Conservation (phyloP, 2,329 filamentous ascomycete species). For the Setomelanomma holmii region DNA sequence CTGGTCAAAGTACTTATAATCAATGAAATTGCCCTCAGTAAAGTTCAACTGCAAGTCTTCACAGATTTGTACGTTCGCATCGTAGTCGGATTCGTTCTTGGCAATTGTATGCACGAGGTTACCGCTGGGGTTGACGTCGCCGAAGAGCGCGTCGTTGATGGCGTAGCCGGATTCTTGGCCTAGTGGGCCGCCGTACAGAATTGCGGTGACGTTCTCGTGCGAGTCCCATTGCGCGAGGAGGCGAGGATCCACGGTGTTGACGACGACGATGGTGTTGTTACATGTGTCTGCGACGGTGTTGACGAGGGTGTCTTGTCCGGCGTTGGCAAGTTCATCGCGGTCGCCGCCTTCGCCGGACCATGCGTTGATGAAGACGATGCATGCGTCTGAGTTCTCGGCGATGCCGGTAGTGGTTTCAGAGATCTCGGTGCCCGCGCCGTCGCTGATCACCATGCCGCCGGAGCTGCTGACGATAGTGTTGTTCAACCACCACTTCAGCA, state of each 20-base stretch:
- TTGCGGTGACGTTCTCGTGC: constrained; percentile 78
- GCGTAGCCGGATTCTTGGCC: constrained; percentile 81
- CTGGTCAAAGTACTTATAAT: constrained; percentile 76
- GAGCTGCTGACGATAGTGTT: constrained; percentile 10
- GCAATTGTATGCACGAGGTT: constrained; percentile 82
- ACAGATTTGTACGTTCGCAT: constrained; percentile 29
- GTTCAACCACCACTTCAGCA: constrained; percentile 21
- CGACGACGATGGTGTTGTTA: constrained; percentile 58
- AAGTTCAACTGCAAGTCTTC: constrained; percentile 52
- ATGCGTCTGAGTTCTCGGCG: constrained; percentile 10
- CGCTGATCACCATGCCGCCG: constrained; percentile 10
- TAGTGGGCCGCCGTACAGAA: constrained; percentile 79
- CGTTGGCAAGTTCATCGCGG: not conserved
- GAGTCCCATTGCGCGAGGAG: constrained; percentile 78
- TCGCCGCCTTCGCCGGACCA: constrained; percentile 5
- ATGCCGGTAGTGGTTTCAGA: constrained; percentile 14
- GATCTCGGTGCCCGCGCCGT: constrained; percentile 12
- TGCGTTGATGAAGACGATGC: constrained; percentile 30
- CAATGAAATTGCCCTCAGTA: constrained; percentile 77
- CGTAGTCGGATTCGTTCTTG: constrained; percentile 69
- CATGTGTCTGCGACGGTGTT: constrained; percentile 53
- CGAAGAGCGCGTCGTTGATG: constrained; percentile 79
- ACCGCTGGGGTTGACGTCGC: constrained; percentile 73
- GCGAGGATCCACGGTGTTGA: constrained; percentile 67
- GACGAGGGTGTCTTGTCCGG: constrained; percentile 35